These are phyloP conservation scores for Mortierella sp. DNA, from an alignment of 371 early-diverging fungal genomes.

Conservation along the genomic window DNA sequence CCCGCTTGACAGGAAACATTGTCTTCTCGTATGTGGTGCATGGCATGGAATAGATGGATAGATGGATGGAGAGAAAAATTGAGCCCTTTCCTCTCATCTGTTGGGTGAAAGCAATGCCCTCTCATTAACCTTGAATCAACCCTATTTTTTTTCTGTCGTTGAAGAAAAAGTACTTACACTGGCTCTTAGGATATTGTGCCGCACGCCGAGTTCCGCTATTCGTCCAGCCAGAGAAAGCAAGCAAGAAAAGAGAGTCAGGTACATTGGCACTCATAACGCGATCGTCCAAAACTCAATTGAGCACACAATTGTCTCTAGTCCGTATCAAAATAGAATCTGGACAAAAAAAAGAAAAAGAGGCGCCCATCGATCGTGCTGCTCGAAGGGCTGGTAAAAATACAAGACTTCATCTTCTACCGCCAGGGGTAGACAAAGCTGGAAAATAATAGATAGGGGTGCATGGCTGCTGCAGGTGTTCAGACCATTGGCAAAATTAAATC, in stretches of 20 bases:
- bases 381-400: background rate
- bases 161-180: constrained; percentile 30
- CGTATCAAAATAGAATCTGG: background rate
- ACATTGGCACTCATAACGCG: background rate
- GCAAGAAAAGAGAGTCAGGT: background rate
- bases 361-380: background rate
- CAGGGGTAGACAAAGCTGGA: background rate
- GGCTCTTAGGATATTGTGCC: constrained; percentile 38
- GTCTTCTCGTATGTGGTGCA: background rate
- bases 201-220: constrained; percentile 45
- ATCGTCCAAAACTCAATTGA: background rate
- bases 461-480: background rate
- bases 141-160: constrained; percentile 15
- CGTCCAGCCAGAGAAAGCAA: background rate
- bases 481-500: background rate
- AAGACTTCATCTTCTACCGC: constrained; percentile 2
- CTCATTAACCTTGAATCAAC: constrained; percentile 53
- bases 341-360: background rate
- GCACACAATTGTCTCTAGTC: background rate
- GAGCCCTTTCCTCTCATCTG: constrained; percentile 10
- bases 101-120: background rate
- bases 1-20: background rate
- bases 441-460: background rate
- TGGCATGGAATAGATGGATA: background rate
- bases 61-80: background rate